Evolutionary conservation across 2,329 filamentous ascomycete species (phyloP), one percentile per base, ranked within the genome.

Genomic region (Acrocalymma vagum): DNA sequence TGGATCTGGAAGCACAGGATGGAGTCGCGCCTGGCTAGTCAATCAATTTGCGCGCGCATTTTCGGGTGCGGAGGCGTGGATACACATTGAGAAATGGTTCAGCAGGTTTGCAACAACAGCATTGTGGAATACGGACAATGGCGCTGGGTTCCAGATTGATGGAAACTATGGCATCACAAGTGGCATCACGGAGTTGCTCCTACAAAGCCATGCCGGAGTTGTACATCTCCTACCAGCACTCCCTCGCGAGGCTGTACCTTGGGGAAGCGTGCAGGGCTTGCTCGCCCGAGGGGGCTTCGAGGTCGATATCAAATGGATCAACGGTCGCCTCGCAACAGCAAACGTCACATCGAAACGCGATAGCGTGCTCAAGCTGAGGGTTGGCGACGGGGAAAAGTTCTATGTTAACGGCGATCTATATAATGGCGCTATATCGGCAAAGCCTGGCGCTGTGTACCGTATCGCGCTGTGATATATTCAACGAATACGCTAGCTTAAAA

Each of bases 1-100:
- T 14, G 34, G 41, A 3, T 38, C 29, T 4, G 76, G 74, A 0
- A 71, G 76, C 38, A 79, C 76, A 0, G 76, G 77, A 0, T 80
- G 77, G 77, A 75, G 72, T 5, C 65, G 73, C 11, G 74, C 74
- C 3, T 79, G 76, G 76, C 51, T 75, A 1, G 57, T 78, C 13
- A 75, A 72, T 29, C 60, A 77, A 20, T 72, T 76, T 36, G 75
- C 76, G 6, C 67, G 77, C 0, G 55, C 79, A 6, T 61, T 67
- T 7, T 67, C 72, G 60, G 35, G 41, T 3, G 63, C 71, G 21
- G 65, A 66, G 9, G 40, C 27, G 15, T 43, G 40, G 29, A 13
- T 8, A 5, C 11, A 22, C 11, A 16, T 17, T n/a, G 18, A 17
- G 11, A 16, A 24, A 10, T 29, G 20, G 15, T n/a, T 37, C 18